Conservation (phyloP, 306 rosid species). For the Inga laurina region DNA sequence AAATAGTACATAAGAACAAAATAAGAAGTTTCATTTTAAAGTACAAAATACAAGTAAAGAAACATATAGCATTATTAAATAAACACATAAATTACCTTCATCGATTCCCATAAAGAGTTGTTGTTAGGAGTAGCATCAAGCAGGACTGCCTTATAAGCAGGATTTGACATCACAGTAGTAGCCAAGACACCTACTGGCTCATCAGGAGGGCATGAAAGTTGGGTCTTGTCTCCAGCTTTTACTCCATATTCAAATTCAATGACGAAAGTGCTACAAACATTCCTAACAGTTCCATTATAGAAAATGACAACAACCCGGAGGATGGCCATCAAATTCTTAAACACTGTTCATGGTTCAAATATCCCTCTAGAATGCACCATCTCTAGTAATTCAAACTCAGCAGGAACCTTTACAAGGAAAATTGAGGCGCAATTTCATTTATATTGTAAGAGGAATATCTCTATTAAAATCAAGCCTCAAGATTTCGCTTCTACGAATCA, state of each 20-base stretch:
- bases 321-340: slow-evolving; percentile 92
- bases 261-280: slow-evolving; percentile 80
- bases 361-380: slow-evolving; percentile 90
- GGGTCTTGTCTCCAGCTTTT: slow-evolving; percentile 42
- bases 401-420: slow-evolving; percentile 81
- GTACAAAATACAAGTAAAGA: not conserved
- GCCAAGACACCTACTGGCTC: slow-evolving; percentile 98
- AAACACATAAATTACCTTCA: slow-evolving; percentile 67
- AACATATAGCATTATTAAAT: not conserved
- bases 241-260: slow-evolving; percentile 82
- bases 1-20: not conserved
- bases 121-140: slow-evolving; percentile 90
- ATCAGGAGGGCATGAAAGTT: slow-evolving; percentile 77
- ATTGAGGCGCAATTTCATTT: slow-evolving; percentile 81
- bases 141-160: slow-evolving; percentile 69
- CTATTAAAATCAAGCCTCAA: slow-evolving; percentile 53
- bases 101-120: slow-evolving; percentile 88
- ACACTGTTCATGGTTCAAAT: slow-evolving; percentile 90
- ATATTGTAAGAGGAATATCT: slow-evolving; percentile 61
- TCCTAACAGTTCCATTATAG: slow-evolving; percentile 90
- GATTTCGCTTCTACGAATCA: slow-evolving; percentile 60
- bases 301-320: slow-evolving; percentile 88
- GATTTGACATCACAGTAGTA: slow-evolving; percentile 94
- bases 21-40: not conserved
- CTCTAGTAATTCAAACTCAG: slow-evolving; percentile 78